Conservation (phyloP, 257 asterid species). For the Hygrophila difformis region DNA sequence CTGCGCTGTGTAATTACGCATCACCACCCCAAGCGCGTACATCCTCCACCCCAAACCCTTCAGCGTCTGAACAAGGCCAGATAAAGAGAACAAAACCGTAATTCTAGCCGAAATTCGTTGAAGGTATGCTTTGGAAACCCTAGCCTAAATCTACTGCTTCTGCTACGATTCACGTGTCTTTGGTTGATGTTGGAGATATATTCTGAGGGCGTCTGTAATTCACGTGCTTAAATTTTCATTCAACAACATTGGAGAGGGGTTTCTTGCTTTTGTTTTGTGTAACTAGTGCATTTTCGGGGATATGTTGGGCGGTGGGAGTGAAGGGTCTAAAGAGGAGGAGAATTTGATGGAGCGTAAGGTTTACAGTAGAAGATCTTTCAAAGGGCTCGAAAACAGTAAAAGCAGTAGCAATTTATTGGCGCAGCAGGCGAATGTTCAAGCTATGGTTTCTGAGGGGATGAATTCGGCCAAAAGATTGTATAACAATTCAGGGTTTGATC, state of each 20-base stretch:
- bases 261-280: neutral
- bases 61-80: conserved; percentile 17
- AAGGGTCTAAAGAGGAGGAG: conserved; percentile 45
- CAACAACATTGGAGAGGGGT: no score
- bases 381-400: conserved; percentile 38
- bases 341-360: conserved; percentile 54
- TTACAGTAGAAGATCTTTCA: conserved; percentile 51
- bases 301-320: conserved; percentile 48
- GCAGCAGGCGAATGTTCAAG: conserved; percentile 22
- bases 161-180: no score
- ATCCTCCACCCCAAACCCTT: neutral
- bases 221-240: no score
- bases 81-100: no score
- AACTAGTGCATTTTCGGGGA: conserved; percentile 18
- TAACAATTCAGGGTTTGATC: conserved; percentile 25
- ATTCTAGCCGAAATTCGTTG: no score
- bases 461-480: conserved; percentile 22
- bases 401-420: conserved; percentile 24
- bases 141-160: conserved; percentile 8
- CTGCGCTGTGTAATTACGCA: conserved; percentile 7
- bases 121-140: conserved; percentile 32
- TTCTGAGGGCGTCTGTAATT: neutral
- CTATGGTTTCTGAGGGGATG: conserved; percentile 33
- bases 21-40: conserved; percentile 25
- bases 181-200: no score